Percentiles rank a stretch among this genome's conserved stretches.
Conservation (phyloP, 2,329 filamentous ascomycete species). For the Tolypocladium album region DNA sequence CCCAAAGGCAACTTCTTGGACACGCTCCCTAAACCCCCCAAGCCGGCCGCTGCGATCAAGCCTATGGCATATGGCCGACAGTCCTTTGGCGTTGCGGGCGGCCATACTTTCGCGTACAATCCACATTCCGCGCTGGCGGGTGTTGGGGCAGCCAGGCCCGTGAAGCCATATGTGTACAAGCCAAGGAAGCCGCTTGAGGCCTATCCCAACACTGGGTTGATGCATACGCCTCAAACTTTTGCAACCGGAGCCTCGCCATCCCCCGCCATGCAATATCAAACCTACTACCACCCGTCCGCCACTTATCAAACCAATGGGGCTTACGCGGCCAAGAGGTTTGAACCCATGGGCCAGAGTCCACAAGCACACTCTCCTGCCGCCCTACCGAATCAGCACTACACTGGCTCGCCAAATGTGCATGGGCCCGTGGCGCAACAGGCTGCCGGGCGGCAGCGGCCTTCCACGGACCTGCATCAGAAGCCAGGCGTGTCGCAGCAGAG, state of each 20-base stretch:
- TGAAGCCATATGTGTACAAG: constrained; percentile 45
- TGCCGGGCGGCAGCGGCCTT: constrained; percentile 1
- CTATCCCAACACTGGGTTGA: constrained; percentile 9
- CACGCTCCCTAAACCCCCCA: constrained; percentile 46
- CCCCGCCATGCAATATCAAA: constrained; percentile 3
- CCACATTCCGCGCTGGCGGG: neutral
- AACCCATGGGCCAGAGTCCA: constrained; percentile 4
- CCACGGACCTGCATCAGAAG: neutral
- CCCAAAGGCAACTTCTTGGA: constrained; percentile 63
- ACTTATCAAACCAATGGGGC: neutral
- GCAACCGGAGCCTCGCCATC: constrained; percentile 5
- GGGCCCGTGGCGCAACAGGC: neutral
- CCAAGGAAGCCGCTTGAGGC: constrained; percentile 26
- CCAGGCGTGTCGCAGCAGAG: constrained; percentile 9
- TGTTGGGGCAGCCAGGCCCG: constrained; percentile 14
- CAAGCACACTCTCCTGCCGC: constrained; percentile 1
- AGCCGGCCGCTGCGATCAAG: constrained; percentile 19
- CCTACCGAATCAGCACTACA: neutral
- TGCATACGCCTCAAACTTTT: constrained; percentile 15
- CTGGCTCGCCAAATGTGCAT: neutral
- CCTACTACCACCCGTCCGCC: constrained; percentile 4
- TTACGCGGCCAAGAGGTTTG: constrained; percentile 11
- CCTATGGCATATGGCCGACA: constrained; percentile 7
- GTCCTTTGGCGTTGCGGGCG: constrained; percentile 4
- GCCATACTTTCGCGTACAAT: constrained; percentile 6